Base-by-base conservation (phyloP, 495 filamentous ascomycete species). In the Talaromyces borbonicus region DNA sequence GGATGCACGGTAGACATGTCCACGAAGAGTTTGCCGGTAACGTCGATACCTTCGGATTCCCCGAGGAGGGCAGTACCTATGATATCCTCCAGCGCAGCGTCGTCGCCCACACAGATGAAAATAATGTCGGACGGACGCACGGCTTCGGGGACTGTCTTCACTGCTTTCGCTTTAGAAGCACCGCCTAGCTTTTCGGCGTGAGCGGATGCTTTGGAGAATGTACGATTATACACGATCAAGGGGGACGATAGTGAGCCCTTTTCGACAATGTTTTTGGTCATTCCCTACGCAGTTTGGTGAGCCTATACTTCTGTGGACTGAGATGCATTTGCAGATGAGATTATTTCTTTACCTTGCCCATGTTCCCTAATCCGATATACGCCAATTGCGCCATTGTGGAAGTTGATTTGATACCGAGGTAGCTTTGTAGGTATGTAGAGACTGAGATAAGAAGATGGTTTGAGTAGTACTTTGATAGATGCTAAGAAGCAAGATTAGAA, bases 1-100 rank as follows among this genome's bases (percentile, higher is more conserved):
- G 90, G 88, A 61, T 90, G 82, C 27, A 96, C 79, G 35, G 89
- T 96, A 1, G 85, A 90, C 70, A 83, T 90, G 53, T 95, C 88
- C 29, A 95, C 68, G 47, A 95, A 77, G 14, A 87, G 65, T 61
- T 88, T 90, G 27, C 78, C 81, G 12, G 66, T 67, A 7, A 80
- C 67, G 42, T 82, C 72, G n/a, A 74, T 58, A 0, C 59, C 51
- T 14, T 65, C 52, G n/a, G 56, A 35, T 3, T n/a, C n/a, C n/a
- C n/a, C n/a, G n/a, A n/a, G n/a, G n/a, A 62, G 56, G 49, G 84
- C 61, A 25, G 73, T 58, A 11, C 61, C 54, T 41, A 71, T 65
- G 29, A 87, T 69, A 2, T 63, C 62, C 32, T 69, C 64, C 38
- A 94, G 77, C 9, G 82, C 83, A 8, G 71, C 55, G 65, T 96